Conservation (phyloP, 2,329 filamentous ascomycete species). For the Ceratocystis alfenasii region DNA sequence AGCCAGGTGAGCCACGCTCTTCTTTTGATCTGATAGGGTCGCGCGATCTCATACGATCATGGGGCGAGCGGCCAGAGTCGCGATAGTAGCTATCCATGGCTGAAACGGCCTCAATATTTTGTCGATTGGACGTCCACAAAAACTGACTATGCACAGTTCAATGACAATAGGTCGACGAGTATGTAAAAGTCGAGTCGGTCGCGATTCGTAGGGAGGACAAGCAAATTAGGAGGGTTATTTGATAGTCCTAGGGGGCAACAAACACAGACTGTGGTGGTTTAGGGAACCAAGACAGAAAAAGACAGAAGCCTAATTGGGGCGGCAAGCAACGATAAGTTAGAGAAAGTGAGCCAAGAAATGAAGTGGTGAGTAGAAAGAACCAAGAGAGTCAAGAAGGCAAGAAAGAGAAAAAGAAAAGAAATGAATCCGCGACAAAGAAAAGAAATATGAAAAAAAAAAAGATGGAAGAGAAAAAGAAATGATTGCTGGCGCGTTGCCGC, state of each 20-base stretch:
- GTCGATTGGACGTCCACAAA: not conserved
- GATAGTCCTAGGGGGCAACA: conserved; percentile 26
- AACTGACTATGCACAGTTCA: not conserved
- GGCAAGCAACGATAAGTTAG: conserved; percentile 38
- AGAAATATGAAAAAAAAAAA: conserved; percentile 19
- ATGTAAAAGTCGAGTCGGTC: not conserved
- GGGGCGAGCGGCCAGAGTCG: conserved; percentile 43
- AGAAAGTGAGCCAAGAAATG: conserved; percentile 35
- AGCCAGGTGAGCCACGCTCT: conserved; percentile 40
- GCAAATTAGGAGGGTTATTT: conserved; percentile 22
- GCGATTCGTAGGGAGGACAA: not conserved
- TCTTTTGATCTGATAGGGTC: conserved; percentile 43
- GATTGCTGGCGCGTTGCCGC: conserved; percentile 2
- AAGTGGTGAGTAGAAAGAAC: conserved; percentile 24
- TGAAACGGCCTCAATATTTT: conserved; percentile 17
- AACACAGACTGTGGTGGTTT: conserved; percentile 24
- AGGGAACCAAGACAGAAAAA: conserved; percentile 24
- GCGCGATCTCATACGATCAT: conserved; percentile 40
- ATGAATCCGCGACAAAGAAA: conserved; percentile 16
- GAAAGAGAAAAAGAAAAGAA: conserved; percentile 12
- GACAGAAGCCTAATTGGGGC: conserved; percentile 35
- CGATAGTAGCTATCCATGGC: conserved; percentile 48
- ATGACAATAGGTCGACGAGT: not conserved
- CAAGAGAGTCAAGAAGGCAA: conserved; percentile 19
- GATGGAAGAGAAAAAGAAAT: conserved; percentile 20